A percentile compares a stretch with the other conserved stretches of the same genome.
These are phyloP conservation scores for Calocybe gambosa DNA, from an alignment of 1,284 basidiomycete genomes.

Conservation along the genomic window DNA sequence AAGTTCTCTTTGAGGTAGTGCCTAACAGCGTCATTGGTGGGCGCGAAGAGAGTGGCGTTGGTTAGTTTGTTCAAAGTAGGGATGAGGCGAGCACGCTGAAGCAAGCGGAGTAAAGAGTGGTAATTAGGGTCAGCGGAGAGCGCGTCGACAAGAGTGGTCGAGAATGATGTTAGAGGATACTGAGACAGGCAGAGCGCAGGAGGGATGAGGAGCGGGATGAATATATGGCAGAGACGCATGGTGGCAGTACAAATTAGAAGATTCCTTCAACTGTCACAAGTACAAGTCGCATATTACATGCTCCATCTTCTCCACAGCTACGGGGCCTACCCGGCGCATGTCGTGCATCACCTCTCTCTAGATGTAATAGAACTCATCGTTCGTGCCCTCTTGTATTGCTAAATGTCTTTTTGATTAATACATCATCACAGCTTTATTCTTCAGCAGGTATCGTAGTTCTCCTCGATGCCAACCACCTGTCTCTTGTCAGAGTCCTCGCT, in stretches of 20 bases:
- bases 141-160: slow-evolving; percentile 71
- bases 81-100: slow-evolving; percentile 85
- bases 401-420: slow-evolving; percentile 8
- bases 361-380: slow-evolving; percentile 48
- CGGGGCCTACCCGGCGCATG: slow-evolving; percentile 50
- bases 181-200: slow-evolving; percentile 22
- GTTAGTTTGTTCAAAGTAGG: slow-evolving; percentile 88
- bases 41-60: slow-evolving; percentile 86
- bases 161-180: slow-evolving; percentile 23
- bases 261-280: too few species aligned
- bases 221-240: slow-evolving; percentile 16
- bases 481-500: slow-evolving; percentile 58
- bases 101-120: slow-evolving; percentile 68
- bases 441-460: slow-evolving; percentile 64
- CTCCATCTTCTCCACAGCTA: slow-evolving; percentile 54
- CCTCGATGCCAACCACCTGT: slow-evolving; percentile 57
- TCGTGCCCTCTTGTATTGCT: slow-evolving; percentile 21
- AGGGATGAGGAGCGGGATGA: slow-evolving; percentile 16
- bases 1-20: slow-evolving; percentile 35
- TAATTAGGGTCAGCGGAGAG: slow-evolving; percentile 77
- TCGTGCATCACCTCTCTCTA: slow-evolving; percentile 51
- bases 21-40: slow-evolving; percentile 86
- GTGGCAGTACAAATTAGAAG: slow-evolving; percentile 8
- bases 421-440: slow-evolving; percentile 53
- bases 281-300: slow-evolving; percentile 33